Conservation (phyloP, 208 protist species). For the Trypanosomatidae sp. region DNA sequence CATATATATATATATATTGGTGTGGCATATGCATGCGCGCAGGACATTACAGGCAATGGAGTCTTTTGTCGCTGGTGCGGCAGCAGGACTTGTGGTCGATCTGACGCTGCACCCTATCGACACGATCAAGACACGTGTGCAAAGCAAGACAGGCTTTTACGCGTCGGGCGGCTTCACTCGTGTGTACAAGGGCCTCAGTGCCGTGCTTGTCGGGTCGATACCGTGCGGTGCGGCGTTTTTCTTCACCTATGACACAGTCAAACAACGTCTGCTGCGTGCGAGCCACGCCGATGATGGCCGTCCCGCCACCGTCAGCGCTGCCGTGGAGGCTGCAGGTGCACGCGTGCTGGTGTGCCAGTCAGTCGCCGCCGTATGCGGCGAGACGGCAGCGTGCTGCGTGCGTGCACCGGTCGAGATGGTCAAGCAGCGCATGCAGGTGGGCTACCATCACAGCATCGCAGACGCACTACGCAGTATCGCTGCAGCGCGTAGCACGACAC, state of each 20-base stretch:
- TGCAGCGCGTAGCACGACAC: slow-evolving; percentile 11
- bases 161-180: slow-evolving; percentile 69
- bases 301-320: background rate
- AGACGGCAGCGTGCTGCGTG: slow-evolving; percentile 70
- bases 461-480: slow-evolving; percentile 30
- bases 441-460: slow-evolving; percentile 20
- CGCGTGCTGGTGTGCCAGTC: slow-evolving; percentile 21
- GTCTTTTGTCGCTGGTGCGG: slow-evolving; percentile 64
- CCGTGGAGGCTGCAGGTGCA: background rate
- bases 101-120: slow-evolving; percentile 87
- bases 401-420: slow-evolving; percentile 86
- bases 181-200: slow-evolving; percentile 77
- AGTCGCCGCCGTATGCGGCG: slow-evolving; percentile 56
- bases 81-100: slow-evolving; percentile 81
- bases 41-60: slow-evolving; percentile 27
- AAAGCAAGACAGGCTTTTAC: slow-evolving; percentile 66
- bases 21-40: background rate
- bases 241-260: slow-evolving; percentile 57
- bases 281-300: background rate
- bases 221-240: slow-evolving; percentile 87
- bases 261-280: slow-evolving; percentile 1
- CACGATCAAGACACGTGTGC: slow-evolving; percentile 89
- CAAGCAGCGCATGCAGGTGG: slow-evolving; percentile 87
- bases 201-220: slow-evolving; percentile 75
- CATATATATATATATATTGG: background rate